Percentiles rank a stretch among this genome's conserved stretches.
phyloP scores from a whole-genome alignment of 345 rosid genomes.

The Cardamine occulta region DNA sequence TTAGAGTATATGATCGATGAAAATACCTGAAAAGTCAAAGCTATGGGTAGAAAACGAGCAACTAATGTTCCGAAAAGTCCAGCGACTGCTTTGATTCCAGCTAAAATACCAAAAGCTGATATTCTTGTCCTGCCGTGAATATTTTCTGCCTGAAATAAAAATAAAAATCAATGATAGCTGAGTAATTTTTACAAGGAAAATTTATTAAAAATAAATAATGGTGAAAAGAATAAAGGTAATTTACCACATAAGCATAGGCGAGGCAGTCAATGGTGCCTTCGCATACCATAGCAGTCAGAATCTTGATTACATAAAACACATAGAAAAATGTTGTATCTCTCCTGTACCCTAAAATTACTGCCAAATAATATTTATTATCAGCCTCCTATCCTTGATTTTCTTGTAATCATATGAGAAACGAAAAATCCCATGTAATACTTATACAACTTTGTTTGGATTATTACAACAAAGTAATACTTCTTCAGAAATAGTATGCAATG shows the following conservation, averaged over 20 bases:
- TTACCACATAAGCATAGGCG: conserved; percentile 88
- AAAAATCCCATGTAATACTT: background rate
- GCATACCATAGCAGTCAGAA: conserved; percentile 66
- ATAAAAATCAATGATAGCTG: background rate
- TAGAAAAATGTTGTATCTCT: conserved; percentile 69
- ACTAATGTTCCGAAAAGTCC: conserved; percentile 64
- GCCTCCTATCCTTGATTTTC: background rate
- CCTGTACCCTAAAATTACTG: conserved; percentile 82
- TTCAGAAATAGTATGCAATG: no score
- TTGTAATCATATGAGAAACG: background rate
- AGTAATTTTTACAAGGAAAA: background rate
- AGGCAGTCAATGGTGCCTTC: conserved; percentile 71
- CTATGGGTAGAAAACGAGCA: conserved; percentile 71
- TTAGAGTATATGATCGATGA: background rate
- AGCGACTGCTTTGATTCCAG: conserved; percentile 59
- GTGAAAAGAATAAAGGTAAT: background rate
- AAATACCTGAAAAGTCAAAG: conserved; percentile 65
- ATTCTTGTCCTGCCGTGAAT: conserved; percentile 53
- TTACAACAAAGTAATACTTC: no score
- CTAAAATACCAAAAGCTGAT: conserved; percentile 71
- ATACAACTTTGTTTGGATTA: background rate
- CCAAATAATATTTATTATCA: conserved; percentile 9
- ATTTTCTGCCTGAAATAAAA: conserved; percentile 64
- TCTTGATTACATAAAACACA: conserved; percentile 60
- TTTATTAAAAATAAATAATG: background rate